A percentile compares a stretch with the other conserved stretches of the same genome.
phyloP scores from a whole-genome alignment of 257 asterid genomes.

The Ilex asprella region DNA sequence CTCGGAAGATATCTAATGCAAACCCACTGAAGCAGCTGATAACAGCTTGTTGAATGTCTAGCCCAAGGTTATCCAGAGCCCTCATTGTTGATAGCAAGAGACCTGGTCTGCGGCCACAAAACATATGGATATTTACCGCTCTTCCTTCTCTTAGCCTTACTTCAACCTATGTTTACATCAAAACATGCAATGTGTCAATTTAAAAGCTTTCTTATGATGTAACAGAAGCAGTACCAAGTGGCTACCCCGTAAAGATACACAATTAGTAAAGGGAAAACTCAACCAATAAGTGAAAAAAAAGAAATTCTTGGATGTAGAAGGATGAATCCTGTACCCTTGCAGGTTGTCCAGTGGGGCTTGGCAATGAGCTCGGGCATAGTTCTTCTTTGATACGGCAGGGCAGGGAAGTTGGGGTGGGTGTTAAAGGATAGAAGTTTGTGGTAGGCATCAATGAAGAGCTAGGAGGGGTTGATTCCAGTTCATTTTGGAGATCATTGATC shows the following conservation, averaged over 20 bases:
- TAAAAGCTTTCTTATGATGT: neutral
- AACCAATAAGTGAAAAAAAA: neutral
- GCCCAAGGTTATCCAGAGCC: slow-evolving; percentile 77
- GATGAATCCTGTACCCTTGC: slow-evolving; percentile 43
- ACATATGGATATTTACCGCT: slow-evolving; percentile 82
- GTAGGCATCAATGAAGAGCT: slow-evolving; percentile 51
- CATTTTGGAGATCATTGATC: slow-evolving; percentile 76
- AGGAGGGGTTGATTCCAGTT: slow-evolving; percentile 60
- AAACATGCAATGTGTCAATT: neutral
- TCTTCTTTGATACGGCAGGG: slow-evolving; percentile 70
- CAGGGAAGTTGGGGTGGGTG: slow-evolving; percentile 61
- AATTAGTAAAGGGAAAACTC: neutral
- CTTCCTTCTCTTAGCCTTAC: slow-evolving; percentile 77
- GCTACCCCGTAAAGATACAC: neutral
- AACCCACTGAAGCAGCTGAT: slow-evolving; percentile 93
- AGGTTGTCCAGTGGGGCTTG: slow-evolving; percentile 82
- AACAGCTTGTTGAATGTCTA: slow-evolving; percentile 93
- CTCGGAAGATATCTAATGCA: slow-evolving; percentile 79
- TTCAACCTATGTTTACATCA: slow-evolving; percentile 45
- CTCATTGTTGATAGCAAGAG: slow-evolving; percentile 75
- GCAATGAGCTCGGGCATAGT: slow-evolving; percentile 56
- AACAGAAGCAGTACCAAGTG: neutral
- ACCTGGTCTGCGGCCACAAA: slow-evolving; percentile 78
- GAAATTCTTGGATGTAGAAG: neutral
- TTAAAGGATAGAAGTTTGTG: slow-evolving; percentile 62